A percentile compares a stretch with the other conserved stretches of the same genome.
Evolutionary conservation across 257 asterid genomes (phyloP).

Genomic region (Capsicum rhomboideum): DNA sequence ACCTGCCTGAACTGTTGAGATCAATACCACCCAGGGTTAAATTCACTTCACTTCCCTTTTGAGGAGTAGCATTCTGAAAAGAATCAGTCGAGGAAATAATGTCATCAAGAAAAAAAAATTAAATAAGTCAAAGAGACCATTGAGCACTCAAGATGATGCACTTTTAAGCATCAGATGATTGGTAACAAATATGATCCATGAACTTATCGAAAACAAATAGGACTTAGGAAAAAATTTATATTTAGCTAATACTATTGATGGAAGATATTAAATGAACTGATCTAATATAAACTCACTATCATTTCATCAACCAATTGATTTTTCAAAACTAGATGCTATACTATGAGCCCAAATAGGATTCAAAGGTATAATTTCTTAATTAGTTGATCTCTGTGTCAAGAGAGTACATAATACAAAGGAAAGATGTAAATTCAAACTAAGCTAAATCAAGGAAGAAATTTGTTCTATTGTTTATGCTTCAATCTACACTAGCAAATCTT

Average conservation of each 20-base stretch:
- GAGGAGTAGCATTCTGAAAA: slow-evolving; percentile 66
- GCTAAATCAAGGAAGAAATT: background rate
- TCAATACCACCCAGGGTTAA: slow-evolving; percentile 99
- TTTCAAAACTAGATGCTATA: background rate
- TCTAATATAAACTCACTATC: background rate
- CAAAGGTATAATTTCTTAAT: background rate
- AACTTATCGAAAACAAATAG: background rate
- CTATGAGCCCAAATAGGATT: background rate
- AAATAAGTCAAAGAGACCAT: background rate
- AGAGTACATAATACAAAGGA: background rate
- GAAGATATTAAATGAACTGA: background rate
- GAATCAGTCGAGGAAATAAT: background rate
- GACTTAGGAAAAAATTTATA: background rate
- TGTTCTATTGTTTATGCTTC: background rate
- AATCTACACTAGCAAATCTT: background rate
- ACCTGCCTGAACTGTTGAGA: slow-evolving; percentile 99
- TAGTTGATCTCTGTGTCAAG: background rate
- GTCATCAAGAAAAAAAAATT: background rate
- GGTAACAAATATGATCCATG: background rate
- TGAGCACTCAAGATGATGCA: background rate
- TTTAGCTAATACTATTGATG: background rate
- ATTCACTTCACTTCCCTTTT: slow-evolving; percentile 78
- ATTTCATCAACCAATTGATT: background rate
- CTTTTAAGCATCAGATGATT: background rate
- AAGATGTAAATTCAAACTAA: background rate